These are phyloP conservation scores for Cocos nucifera DNA, from an alignment of 176 grass and related monocot species.

Conservation along the genomic window DNA sequence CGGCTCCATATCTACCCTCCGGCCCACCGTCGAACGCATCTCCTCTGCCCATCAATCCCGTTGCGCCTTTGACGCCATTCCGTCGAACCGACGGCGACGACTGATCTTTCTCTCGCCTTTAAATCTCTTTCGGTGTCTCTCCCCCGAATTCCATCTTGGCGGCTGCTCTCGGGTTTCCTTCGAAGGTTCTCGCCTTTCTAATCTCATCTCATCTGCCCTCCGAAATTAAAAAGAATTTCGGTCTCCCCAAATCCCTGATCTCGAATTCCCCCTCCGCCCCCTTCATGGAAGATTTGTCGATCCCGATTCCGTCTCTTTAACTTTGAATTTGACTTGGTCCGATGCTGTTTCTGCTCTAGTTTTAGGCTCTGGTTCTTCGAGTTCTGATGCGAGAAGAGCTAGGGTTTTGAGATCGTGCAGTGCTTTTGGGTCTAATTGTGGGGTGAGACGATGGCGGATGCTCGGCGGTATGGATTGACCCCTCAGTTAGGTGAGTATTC, in stretches of 20 bases:
- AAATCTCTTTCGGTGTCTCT: not conserved
- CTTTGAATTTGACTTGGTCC: not conserved
- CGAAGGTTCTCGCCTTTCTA: not conserved
- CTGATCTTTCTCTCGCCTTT: too few relatives aligned
- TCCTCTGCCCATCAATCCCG: too few relatives aligned
- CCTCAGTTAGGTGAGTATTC: conserved; percentile 1
- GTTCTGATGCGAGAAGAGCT: not conserved
- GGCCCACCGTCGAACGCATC: too few relatives aligned
- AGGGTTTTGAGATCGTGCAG: not conserved
- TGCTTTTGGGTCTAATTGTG: not conserved
- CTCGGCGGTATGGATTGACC: not conserved
- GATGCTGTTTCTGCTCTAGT: not conserved
- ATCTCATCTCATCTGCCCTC: not conserved
- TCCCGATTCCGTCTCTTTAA: not conserved
- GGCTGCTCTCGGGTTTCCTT: not conserved
- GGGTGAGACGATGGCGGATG: not conserved
- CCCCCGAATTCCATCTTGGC: not conserved
- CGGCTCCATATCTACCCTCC: too few relatives aligned
- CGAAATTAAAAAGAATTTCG: too few relatives aligned
- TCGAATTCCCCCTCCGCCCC: not conserved
- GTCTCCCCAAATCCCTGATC: too few relatives aligned
- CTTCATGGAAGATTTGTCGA: conserved; percentile 24
- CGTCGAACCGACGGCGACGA: too few relatives aligned
- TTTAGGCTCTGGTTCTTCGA: not conserved
- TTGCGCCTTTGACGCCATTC: too few relatives aligned